Evolutionary conservation across 1,139 yeast genomes (phyloP), one percentile per base, ranked within the genome.

Genomic region (Geotrichum aggregatum): DNA sequence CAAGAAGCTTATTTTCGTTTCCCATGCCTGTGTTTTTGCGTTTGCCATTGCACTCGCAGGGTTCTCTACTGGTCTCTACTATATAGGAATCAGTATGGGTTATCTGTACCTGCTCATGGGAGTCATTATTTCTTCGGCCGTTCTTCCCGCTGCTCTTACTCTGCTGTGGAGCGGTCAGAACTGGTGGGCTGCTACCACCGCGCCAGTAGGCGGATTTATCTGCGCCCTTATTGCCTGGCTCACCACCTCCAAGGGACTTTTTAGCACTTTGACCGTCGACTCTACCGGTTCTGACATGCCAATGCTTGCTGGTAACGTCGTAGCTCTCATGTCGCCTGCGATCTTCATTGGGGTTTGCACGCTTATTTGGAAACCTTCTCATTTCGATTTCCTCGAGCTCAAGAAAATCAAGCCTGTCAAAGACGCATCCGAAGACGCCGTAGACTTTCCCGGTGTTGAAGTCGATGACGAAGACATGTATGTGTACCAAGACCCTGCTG

Each of bases 21-120:
- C 94, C 1, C 95, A 87, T 66, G 56, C 72, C 6, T 69, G 87
- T 0, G 91, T 87, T 54, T 67, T 83, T 47, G 74, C 71, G 1
- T 85, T 82, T 66, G 86, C 88, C 11, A 71, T 86, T 52, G 73
- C 76, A 24, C 82, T 88, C 89, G 84, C 91, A 41, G 92, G 84
- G 0, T 85, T 88, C 65, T 80, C 95, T 11, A 81, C 83, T 61
- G 96, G 95, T 6, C 75, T 88, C 52, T 79, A 79, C 69, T 86
- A 88, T 61, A 95, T 92, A 22, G 85, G 84, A 18, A 83, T 88
- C 47, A 79, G 87, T 28, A 84, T 89, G 87, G 96, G 96, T 14
- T 86, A 84, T 69, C 75, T 89, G 51, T 86, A 86, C 65, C 88
- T 87, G 66, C 74, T 89, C 58, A 87, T 88, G 89, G 96, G 54